phyloP scores from a whole-genome alignment of 2,329 filamentous ascomycete genomes.

The Tolypocladium ovalisporum region DNA sequence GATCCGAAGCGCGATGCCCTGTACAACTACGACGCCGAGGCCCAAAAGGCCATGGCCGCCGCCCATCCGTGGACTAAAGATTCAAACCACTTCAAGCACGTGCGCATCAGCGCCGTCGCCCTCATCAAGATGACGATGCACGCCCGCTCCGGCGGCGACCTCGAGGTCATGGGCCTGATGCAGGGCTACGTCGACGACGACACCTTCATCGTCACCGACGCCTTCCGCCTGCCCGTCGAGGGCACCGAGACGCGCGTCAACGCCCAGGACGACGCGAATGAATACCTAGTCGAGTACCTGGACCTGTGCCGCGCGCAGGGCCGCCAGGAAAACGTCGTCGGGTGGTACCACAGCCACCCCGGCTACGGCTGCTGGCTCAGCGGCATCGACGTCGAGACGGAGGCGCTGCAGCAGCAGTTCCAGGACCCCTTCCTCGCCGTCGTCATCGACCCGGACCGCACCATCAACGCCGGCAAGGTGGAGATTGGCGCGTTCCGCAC shows the following conservation, averaged over 20 bases:
- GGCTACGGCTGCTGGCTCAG: constrained; percentile 98
- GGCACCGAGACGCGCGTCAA: constrained; percentile 98
- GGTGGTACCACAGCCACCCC: constrained; percentile 97
- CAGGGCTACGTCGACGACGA: constrained; percentile 83
- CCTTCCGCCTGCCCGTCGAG: constrained; percentile 87
- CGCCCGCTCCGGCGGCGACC: constrained; percentile 79
- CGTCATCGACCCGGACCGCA: constrained; percentile 92
- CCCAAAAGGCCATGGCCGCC: constrained; percentile 55
- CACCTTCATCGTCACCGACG: constrained; percentile 85
- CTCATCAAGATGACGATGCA: constrained; percentile 99
- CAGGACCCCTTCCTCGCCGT: constrained; percentile 90
- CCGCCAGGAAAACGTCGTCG: constrained; percentile 81
- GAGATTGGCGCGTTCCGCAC: constrained; percentile 97
- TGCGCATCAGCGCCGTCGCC: constrained; percentile 87
- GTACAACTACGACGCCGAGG: constrained; percentile 65
- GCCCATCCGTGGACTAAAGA: constrained; percentile 67
- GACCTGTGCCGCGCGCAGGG: constrained; percentile 64
- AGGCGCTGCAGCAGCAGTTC: constrained; percentile 74
- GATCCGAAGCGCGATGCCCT: constrained; percentile 84
- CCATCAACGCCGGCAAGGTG: constrained; percentile 87
- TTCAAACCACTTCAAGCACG: constrained; percentile 81
- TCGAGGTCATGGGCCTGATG: constrained; percentile 98
- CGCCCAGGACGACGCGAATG: constrained; percentile 88
- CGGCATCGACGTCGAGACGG: constrained; percentile 88
- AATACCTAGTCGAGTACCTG: constrained; percentile 88